Base-by-base conservation (phyloP, 495 filamentous ascomycete species). In the Pyronema domesticum region DNA sequence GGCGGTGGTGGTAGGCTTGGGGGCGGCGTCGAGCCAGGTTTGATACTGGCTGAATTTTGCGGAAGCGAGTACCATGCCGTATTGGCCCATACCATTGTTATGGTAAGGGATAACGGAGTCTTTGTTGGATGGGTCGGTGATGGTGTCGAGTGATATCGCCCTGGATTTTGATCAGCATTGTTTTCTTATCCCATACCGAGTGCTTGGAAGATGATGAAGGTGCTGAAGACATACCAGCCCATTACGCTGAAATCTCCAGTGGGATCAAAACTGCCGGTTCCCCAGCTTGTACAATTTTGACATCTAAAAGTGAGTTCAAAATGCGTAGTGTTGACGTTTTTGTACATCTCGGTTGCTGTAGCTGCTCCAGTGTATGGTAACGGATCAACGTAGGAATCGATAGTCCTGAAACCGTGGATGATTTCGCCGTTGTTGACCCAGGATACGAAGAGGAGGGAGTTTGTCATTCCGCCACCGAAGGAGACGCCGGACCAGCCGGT, bases 221-320 rank as follows among this genome's bases (percentile, higher is more conserved):
- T 30, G 23, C 23, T 30, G 23, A 30, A 30, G 5, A 30, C 23
- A 30, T 30, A 30, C 23, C 72, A 76, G 9, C 74, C 74, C 40
- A 73, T 56, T 19, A 73, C 66, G 63, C 60, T 59, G 11, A 61
- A 55, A 1, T 69, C 70, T 6, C 48, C 75, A 64, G 55, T 69
- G 66, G 62, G 76, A 59, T 59, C 69, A 62, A 63, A 72, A 13
- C 71, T 70, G 37, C 69, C 70, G 14, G 76, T 71, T 63, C 73
- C 66, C 77, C 79, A 83, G 2, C 66, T 65, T 37, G 77, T 70
- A 66, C 81, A 85, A 63, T 74, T 70, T 60, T 78, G 67, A 69
- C 80, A 85, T 18, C 75, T 71, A 66, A 79, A 83, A 33, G 80
- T 72, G 15, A 80, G 62, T 50, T 73, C 73, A 62, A 74, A 85